Base-by-base conservation (phyloP, 176 grass and related monocot genomes). In the Phragmites australis region DNA sequence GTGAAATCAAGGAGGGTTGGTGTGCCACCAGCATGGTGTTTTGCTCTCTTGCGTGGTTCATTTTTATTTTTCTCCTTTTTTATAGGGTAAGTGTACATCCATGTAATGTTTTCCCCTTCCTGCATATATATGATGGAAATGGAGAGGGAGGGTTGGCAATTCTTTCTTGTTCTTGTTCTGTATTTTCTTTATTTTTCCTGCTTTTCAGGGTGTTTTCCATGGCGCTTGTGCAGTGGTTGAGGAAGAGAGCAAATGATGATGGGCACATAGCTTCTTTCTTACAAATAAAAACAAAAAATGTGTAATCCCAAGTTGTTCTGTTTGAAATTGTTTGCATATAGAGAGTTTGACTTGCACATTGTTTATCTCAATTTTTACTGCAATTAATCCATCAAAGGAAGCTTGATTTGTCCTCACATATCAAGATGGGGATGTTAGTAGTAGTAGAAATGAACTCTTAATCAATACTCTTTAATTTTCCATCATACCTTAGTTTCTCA, bases 91-190 rank as follows among this genome's bases (percentile, higher is more conserved):
- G 42, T 90, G 80, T 83, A 80, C 74, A 90, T 87, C 51, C 75
- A 90, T 87, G 84, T 87, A 63, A 87, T 87, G 68, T 80, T 75
- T 86, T 71, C 17, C 80, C 81, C 70, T 80, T 80, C 39, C 60
- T 68, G 11, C 15, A 59, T 57, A 75, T 65, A 58, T 21, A 37
- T 76, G 52, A 69, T 50, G 54, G 47, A 44, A 37, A 87, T 77
- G 81, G 57, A 79, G 65, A 66, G 81, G 68, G 55, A 76, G 57
- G 64, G 63, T 81, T 84, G 84, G 22, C 70, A 84, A 76, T 57
- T 64, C 48, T 74, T 77, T 41, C 45, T 56, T 46, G 5, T 34
- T 59, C 25, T 42, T 71, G 5, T 17, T 53, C 45, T 65, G 52
- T 26, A 27, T 2, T 56, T 65, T 8, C 5, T 9, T 5, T 60